Percentiles rank a stretch among this genome's conserved stretches.
Evolutionary conservation across 108 stramenopile species (phyloP).

Genomic region (Mediolabrus comicus): DNA sequence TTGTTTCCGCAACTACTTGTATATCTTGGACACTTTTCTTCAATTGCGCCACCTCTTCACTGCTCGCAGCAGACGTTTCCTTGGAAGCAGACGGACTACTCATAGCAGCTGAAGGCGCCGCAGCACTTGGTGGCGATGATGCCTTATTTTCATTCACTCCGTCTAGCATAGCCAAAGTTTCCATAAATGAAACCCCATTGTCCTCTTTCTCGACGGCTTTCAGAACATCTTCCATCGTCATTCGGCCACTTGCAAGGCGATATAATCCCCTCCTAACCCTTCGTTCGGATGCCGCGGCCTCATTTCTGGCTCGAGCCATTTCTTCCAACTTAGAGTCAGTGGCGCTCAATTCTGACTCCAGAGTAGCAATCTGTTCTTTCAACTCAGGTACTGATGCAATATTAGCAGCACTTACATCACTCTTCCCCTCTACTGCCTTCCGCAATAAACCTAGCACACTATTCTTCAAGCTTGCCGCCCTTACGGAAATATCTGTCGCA

Average conservation of each 20-base stretch:
- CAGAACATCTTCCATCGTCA: slow-evolving; percentile 69
- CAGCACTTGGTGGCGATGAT: slow-evolving; percentile 46
- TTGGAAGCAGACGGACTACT: slow-evolving; percentile 37
- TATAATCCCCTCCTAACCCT: slow-evolving; percentile 78
- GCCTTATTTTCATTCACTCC: slow-evolving; percentile 22
- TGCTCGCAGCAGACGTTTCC: slow-evolving; percentile 22
- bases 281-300: slow-evolving; percentile 62
- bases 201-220: slow-evolving; percentile 64
- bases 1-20: slow-evolving; percentile 48
- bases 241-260: slow-evolving; percentile 65
- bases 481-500: slow-evolving; percentile 33
- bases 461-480: slow-evolving; percentile 46
- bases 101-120: slow-evolving; percentile 12
- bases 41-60: slow-evolving; percentile 48
- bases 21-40: slow-evolving; percentile 64
- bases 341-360: slow-evolving; percentile 31
- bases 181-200: slow-evolving; percentile 46
- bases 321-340: slow-evolving; percentile 49
- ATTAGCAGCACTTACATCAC: neutral
- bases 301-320: slow-evolving; percentile 66
- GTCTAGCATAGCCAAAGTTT: slow-evolving; percentile 44
- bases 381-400: slow-evolving; percentile 16
- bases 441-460: slow-evolving; percentile 54
- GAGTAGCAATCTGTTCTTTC: slow-evolving; percentile 44
- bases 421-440: slow-evolving; percentile 1